Evolutionary conservation across 2,329 filamentous ascomycete species (phyloP).

Genomic region (Aureobasidium leucospermi): DNA sequence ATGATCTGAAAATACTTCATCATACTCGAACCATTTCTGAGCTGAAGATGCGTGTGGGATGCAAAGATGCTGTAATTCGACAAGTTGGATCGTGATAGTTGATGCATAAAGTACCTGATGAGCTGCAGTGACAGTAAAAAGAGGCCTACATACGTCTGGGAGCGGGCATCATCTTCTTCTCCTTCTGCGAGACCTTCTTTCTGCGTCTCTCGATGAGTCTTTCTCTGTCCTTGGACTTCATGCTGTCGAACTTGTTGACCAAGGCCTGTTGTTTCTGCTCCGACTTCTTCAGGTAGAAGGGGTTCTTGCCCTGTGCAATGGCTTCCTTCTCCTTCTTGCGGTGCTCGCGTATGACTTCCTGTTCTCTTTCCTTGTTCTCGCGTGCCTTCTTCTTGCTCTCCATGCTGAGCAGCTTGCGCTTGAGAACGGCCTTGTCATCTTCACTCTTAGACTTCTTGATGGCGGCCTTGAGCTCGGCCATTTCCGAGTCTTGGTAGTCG

Average conservation of each 20-base stretch:
- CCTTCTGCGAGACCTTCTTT: constrained; percentile 82
- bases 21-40: background rate
- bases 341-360: constrained; percentile 66
- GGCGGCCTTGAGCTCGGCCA: constrained; percentile 62
- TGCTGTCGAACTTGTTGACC: constrained; percentile 67
- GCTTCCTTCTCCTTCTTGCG: constrained; percentile 75
- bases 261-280: constrained; percentile 85
- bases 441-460: constrained; percentile 62
- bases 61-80: background rate
- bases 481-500: constrained; percentile 77
- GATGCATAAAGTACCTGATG: background rate
- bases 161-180: constrained; percentile 57
- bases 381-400: constrained; percentile 68
- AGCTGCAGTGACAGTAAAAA: background rate
- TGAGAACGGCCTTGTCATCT: constrained; percentile 59
- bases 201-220: constrained; percentile 76
- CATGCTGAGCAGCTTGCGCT: constrained; percentile 68
- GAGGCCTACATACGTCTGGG: constrained; percentile 3
- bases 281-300: constrained; percentile 83
- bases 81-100: background rate
- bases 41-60: background rate
- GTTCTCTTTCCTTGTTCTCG: constrained; percentile 60
- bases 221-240: constrained; percentile 81
- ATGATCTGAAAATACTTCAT: background rate
- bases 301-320: constrained; percentile 80